Base-by-base conservation (phyloP, 2,329 filamentous ascomycete genomes). In the Fusarium sp. region DNA sequence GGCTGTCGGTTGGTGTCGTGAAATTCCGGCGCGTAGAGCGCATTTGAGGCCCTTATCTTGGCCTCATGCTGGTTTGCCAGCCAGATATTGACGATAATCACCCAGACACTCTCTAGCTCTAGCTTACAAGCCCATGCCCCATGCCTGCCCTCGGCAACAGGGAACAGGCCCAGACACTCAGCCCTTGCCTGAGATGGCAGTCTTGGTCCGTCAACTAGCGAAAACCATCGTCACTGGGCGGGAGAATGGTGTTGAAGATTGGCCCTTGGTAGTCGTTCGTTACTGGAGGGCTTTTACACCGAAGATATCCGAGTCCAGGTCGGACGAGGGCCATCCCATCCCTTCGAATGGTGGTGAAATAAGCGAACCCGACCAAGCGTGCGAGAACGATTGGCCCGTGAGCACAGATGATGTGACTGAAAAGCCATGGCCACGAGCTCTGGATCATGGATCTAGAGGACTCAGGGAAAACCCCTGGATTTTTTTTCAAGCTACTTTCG, bases 311-410 rank as follows among this genome's bases (percentile, higher is more conserved):
- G 65, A 57, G 31, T 29, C 31, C 31, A 24, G 20, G 31, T 18
- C 47, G 29, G 34, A 57, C 42, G 38, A 27, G 37, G 29, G 29
- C 29, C 31, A 56, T 34, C 27, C 29, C 31, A 56, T 34, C 50
- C 27, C n/a, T 56, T 35, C 31, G 42, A 38, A 38, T 38, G 42
- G 47, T 10, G 27, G 47, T 10, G 27, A 52, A 52, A 52, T 64
- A 71, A 71, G 64, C 68, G 64, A 72, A 35, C 34, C 29, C 24
- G 50, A 63, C 57, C 34, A 59, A 72, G 67, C 77, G 76, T 78
- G 75, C 58, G 64, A 69, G 73, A 78, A 78, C 77, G 75, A 78
- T 74, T 78, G 76, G 76, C 74, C 75, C 69, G 74, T 78, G 75
- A 70, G 68, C 66, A 70, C 71, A 67, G 67, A 77, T 76, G 69